Evolutionary conservation across 768 basidiomycete species (phyloP), one percentile per base, ranked within the genome.

Genomic region (Suillus decipiens): DNA sequence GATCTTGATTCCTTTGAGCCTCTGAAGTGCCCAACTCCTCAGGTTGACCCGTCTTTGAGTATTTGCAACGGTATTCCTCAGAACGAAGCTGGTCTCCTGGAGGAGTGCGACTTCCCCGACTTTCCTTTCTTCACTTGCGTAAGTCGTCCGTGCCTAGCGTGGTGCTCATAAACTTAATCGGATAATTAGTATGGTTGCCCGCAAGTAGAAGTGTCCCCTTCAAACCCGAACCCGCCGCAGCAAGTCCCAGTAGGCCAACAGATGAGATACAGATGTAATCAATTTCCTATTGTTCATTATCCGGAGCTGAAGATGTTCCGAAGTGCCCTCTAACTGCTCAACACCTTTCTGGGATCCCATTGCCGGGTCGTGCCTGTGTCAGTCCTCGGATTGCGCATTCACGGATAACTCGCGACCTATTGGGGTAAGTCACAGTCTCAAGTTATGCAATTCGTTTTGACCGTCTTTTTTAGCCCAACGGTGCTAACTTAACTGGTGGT

Each of bases 341-440:
- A 92, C 89, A 11, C 81, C 88, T 3, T 93, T 89, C 81, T 92
- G 89, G 89, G 90, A 93, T 72, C 92, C 92, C 2, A 81, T 92
- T 58, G 78, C 66, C 33, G 87, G 85, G 67, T 75, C 79, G 42
- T 93, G 92, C 67, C 75, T 87, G 59, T 93, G 90, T 75, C 81
- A 75, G 0, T 80, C 82, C 2, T 66, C 63, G 58, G 76, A 75
- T 2, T 93, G 92, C 72, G 76, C 80, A 1, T 93, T 92, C 74
- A 72, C 73, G 4, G 91, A 93, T 68, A 73, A 80, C 48, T 83
- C 87, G 22, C 78, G 87, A 47, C 81, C 87, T 5, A 87, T 90
- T 43, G 88, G 88, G 64, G 88, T 89, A 71, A 24, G 85, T 76
- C 48, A 55, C 42, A 55, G 50, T 22, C 51, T 53, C 41, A 31